Base-by-base conservation (phyloP, 108 stramenopile species). In the Fragilariopsis cylindrus region DNA sequence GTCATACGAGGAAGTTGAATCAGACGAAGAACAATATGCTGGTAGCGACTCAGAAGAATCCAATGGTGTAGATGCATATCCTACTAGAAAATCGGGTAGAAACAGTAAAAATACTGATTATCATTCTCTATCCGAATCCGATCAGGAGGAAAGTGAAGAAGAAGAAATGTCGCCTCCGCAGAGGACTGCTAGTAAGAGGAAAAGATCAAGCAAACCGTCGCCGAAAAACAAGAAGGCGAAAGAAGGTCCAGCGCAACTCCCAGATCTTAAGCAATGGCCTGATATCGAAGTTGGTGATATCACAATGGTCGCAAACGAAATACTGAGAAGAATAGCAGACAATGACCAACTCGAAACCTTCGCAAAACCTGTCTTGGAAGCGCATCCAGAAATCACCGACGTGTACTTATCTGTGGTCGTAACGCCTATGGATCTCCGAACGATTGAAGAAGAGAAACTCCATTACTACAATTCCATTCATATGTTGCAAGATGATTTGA, bases 351-450 rank as follows among this genome's bases (percentile, higher is more conserved):
- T 74, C 13, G 69, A 68, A 12, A 56, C 68, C 4, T 95, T 95
- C 62, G 30, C 57, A 5, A 64, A 30, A 19, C 94, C 94, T 4
- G 94, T 91, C 19, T 60, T 72, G 5, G 94, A 95, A 62, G 41
- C 58, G 19, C 87, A 78, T 69, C 94, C 94, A 3, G 77, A 74
- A 5, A 69, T 95, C 3, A 81, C 82, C 4, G 74, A 81, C 7
- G 64, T 49, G 7, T 95, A 95, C 58, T 41, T 78, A 19, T 69
- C 55, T 30, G 56, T 68, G 11, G 71, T 95, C 11, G 48, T 77
- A 39, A 42, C 69, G 0, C 94, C 94, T 3, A 91, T 95, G 91
- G 91, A 91, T 65, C 88, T 95, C 56, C 80, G 87, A 60, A 92
- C 94, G 8, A 95, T 95, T 15, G 81, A 78, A 60, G 86, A 90